Base-by-base conservation (phyloP, 2,329 filamentous ascomycete species). In the Graphilbum fragrans region DNA sequence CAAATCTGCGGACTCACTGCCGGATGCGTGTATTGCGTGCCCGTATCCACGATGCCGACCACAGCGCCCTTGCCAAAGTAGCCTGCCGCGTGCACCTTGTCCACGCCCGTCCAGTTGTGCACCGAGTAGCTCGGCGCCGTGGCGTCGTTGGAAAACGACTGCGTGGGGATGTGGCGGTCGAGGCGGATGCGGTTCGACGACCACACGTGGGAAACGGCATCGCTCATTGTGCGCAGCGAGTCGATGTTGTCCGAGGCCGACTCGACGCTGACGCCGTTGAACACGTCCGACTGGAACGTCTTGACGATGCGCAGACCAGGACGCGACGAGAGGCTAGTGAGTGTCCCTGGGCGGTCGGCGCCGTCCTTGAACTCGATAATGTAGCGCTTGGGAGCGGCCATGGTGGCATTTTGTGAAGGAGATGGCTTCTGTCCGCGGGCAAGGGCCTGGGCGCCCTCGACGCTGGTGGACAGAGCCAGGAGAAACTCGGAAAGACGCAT, bases 11-110 rank as follows among this genome's bases (percentile, higher is more conserved):
- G 2, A 38, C 39, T 4, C 19, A 38, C 41, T 12, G 50, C 51
- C 12, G 49, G 46, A 19, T 53, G 51, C 0, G 39, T 48, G 35
- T 53, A 53, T 18, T 47, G 36, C 1, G 41, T 43, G 4, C 51
- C 51, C 8, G 50, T 50, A 31, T 53, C 51, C 2, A 53, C 46
- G 9, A 53, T 38, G 9, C 40, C 51, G 9, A 53, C 41, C 7
- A 39, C 39, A 10, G 38, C 50, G 0, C 51, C 51, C 25, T 48
- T 43, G 14, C 51, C 51, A 5, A 41, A 35, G 32, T 45, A 22
- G 11, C 49, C 49, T 3, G 38, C 35, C 2, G 35, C 41, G 11
- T 53, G 51, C n/a, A 52, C 41, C 37, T 47, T 44, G 37, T 47
- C 47, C 2, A 53, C 51, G 2, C 47, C 47, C 1, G 51, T 53